Conservation (phyloP, 2,329 filamentous ascomycete genomes). For the Talaromyces funiculosus region DNA sequence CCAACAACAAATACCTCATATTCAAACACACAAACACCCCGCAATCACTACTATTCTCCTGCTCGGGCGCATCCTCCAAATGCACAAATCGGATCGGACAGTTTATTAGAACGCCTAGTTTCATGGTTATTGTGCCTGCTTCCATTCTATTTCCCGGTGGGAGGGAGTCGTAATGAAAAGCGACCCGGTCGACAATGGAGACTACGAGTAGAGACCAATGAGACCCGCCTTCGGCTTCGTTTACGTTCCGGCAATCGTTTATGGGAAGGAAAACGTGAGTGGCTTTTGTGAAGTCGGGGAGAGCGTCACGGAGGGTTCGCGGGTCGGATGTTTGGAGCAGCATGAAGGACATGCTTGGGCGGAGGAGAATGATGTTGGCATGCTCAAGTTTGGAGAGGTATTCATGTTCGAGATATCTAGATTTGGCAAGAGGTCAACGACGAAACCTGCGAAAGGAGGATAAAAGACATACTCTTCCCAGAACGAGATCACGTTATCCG, state of each 20-base stretch:
- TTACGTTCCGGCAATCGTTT: constrained; percentile 76
- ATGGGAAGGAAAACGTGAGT: constrained; percentile 95
- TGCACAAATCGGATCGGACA: constrained; percentile 66
- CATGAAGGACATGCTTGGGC: constrained; percentile 88
- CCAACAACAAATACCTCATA: constrained; percentile 89
- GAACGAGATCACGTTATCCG: constrained; percentile 95
- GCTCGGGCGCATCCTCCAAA: constrained; percentile 78
- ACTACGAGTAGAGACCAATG: constrained; percentile 95
- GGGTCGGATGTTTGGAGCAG: constrained; percentile 67
- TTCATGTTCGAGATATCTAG: constrained; percentile 78
- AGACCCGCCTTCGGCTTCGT: constrained; percentile 76
- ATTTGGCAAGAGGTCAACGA: not conserved
- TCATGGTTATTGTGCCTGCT: constrained; percentile 62
- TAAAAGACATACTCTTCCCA: constrained; percentile 75
- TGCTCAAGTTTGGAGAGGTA: constrained; percentile 72
- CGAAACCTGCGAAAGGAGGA: not conserved
- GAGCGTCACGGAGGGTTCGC: constrained; percentile 56
- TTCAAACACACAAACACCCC: constrained; percentile 93
- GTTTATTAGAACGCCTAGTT: constrained; percentile 64
- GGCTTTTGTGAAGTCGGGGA: constrained; percentile 72
- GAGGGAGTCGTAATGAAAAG: constrained; percentile 95
- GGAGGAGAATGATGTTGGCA: constrained; percentile 81
- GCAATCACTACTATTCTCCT: constrained; percentile 89
- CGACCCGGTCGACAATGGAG: constrained; percentile 77
- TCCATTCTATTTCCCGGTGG: constrained; percentile 68